phyloP scores from a whole-genome alignment of 805 yeast genomes.

The Metschnikowia cerradonensis region DNA sequence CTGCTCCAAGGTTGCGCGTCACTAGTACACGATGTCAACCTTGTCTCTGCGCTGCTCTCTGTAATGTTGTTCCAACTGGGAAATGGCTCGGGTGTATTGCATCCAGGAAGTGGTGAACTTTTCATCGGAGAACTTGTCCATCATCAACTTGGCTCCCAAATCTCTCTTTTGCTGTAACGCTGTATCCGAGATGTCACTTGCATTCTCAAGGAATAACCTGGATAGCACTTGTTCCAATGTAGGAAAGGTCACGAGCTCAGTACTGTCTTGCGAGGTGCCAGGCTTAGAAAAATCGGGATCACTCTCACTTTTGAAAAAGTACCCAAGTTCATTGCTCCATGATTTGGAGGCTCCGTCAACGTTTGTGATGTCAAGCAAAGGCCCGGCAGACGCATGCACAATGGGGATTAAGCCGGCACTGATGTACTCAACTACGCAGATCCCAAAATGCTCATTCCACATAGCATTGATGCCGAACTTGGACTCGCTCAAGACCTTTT shows the following conservation, averaged over 20 bases:
- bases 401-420: constrained; percentile 84
- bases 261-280: constrained; percentile 9
- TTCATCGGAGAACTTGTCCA: constrained; percentile 57
- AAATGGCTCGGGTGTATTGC: constrained; percentile 16
- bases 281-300: constrained; percentile 64
- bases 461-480: constrained; percentile 86
- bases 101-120: constrained; percentile 57
- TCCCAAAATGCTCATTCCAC: constrained; percentile 99
- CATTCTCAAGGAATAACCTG: constrained; percentile 36
- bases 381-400: constrained; percentile 95
- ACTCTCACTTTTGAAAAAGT: constrained; percentile 62
- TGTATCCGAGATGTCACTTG: constrained; percentile 21
- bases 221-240: constrained; percentile 48
- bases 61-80: constrained; percentile 22
- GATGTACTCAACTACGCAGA: constrained; percentile 90
- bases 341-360: constrained; percentile 10
- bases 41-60: constrained; percentile 25
- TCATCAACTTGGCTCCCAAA: constrained; percentile 43
- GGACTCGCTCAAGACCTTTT: constrained; percentile 48
- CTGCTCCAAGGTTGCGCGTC: constrained; percentile 1
- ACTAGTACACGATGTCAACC: constrained; percentile 27
- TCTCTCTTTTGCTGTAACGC: constrained; percentile 41
- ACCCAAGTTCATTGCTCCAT: constrained; percentile 58
- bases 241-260: constrained; percentile 29
- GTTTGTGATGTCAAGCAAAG: constrained; percentile 77